A percentile compares a stretch with the other conserved stretches of the same genome.
phyloP scores from a whole-genome alignment of 495 filamentous ascomycete genomes.

The Trichoderma erinaceum region DNA sequence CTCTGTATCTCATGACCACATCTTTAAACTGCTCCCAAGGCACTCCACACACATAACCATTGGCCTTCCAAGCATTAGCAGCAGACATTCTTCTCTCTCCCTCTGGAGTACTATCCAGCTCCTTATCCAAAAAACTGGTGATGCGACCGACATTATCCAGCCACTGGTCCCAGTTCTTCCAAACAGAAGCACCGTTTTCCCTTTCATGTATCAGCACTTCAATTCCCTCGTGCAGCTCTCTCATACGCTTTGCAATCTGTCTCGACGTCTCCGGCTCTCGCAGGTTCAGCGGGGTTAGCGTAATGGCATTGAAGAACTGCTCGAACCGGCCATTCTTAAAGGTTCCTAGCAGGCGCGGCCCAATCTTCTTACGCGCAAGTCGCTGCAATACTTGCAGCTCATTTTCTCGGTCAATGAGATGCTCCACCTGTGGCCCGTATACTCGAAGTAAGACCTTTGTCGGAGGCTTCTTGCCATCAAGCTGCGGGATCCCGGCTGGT shows the following conservation, averaged over 20 bases:
- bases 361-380: constrained; percentile 85
- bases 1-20: constrained; percentile 70
- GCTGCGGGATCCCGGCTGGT: constrained; percentile 49
- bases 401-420: constrained; percentile 87
- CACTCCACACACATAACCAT: constrained; percentile 76
- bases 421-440: constrained; percentile 92
- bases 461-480: constrained; percentile 36
- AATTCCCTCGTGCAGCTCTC: constrained; percentile 91
- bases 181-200: constrained; percentile 72
- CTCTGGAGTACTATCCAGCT: constrained; percentile 37
- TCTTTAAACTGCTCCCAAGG: constrained; percentile 74
- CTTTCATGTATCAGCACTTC: constrained; percentile 74
- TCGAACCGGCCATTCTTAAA: constrained; percentile 97
- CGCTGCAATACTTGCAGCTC: constrained; percentile 83
- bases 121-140: constrained; percentile 67
- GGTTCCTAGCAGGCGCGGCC: constrained; percentile 85
- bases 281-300: constrained; percentile 71
- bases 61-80: constrained; percentile 49
- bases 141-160: constrained; percentile 70
- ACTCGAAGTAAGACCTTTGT: constrained; percentile 81
- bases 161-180: constrained; percentile 96
- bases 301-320: constrained; percentile 76
- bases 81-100: constrained; percentile 19
- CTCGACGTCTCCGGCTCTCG: constrained; percentile 75
- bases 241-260: constrained; percentile 97